These are phyloP conservation scores for Microthlaspi erraticum DNA, from an alignment of 345 rosid species.

Conservation along the genomic window DNA sequence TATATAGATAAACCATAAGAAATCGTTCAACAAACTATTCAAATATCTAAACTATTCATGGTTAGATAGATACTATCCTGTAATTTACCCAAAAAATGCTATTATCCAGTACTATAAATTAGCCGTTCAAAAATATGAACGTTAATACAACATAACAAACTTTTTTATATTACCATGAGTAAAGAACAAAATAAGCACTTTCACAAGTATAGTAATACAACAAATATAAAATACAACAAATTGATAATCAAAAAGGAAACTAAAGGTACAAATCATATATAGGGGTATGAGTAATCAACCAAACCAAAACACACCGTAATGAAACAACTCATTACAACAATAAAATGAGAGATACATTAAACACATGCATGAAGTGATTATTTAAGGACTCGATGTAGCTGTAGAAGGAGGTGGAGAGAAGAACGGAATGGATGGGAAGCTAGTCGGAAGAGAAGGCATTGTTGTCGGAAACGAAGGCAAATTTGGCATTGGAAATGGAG, in stretches of 20 bases:
- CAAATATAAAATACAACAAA: constrained; percentile 1
- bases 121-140: too few species aligned
- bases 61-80: too few species aligned
- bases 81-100: too few species aligned
- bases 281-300: background rate
- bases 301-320: background rate
- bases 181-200: background rate
- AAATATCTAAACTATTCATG: too few species aligned
- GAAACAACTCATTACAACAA: background rate
- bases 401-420: constrained; percentile 22
- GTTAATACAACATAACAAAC: background rate
- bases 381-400: constrained; percentile 20
- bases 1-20: too few species aligned
- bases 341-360: constrained; percentile 5
- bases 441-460: constrained; percentile 23
- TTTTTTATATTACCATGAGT: background rate
- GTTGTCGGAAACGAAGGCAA: constrained; percentile 4
- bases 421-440: constrained; percentile 14
- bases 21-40: too few species aligned
- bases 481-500: background rate
- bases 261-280: constrained; percentile 8
- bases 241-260: background rate
- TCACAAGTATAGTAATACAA: background rate
- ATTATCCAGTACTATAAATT: too few species aligned
- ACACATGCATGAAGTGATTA: constrained; percentile 6